Evolutionary conservation across 495 filamentous ascomycete species (phyloP).

Genomic region (Penicillium crystallinum): DNA sequence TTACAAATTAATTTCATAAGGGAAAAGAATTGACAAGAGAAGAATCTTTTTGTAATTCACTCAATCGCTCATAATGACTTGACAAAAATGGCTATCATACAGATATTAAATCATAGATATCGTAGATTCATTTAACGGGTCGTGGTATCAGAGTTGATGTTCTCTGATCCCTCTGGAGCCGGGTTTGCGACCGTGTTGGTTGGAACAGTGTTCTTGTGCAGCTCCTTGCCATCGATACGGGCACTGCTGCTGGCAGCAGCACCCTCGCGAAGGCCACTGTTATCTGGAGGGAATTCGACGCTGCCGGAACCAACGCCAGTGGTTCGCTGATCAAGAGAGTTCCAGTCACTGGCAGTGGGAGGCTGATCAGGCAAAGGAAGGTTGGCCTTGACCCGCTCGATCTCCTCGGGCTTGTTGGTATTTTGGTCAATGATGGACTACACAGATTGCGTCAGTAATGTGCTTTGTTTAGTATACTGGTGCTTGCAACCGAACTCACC

Average conservation of each 20-base stretch:
- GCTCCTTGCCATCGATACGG: slow-evolving; percentile 40
- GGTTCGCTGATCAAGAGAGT: slow-evolving; percentile 60
- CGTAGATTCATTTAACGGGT: slow-evolving; percentile 16
- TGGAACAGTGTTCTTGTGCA: slow-evolving; percentile 39
- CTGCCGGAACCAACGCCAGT: slow-evolving; percentile 65
- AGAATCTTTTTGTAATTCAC: slow-evolving; percentile 4
- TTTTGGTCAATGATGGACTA: slow-evolving; percentile 47
- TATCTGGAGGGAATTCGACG: slow-evolving; percentile 40
- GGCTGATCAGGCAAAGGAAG: slow-evolving; percentile 76
- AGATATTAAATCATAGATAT: not conserved
- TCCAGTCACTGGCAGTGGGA: slow-evolving; percentile 68
- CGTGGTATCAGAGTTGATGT: slow-evolving; percentile 49
- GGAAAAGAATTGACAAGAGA: not conserved
- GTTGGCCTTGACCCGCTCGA: slow-evolving; percentile 61
- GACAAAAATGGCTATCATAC: slow-evolving; percentile 13
- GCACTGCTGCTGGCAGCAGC: slow-evolving; percentile 56
- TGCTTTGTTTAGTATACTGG: too few relatives aligned
- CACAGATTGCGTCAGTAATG: slow-evolving; percentile 1
- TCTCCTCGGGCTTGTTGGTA: slow-evolving; percentile 54
- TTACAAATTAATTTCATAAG: too few relatives aligned
- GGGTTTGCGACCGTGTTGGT: slow-evolving; percentile 46
- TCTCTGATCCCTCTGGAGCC: slow-evolving; percentile 46
- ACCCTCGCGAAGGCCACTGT: slow-evolving; percentile 56
- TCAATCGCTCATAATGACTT: slow-evolving; percentile 10
- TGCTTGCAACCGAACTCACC: slow-evolving; percentile 16